phyloP scores from a whole-genome alignment of 2,329 filamentous ascomycete species.

The Apiospora sp. region DNA sequence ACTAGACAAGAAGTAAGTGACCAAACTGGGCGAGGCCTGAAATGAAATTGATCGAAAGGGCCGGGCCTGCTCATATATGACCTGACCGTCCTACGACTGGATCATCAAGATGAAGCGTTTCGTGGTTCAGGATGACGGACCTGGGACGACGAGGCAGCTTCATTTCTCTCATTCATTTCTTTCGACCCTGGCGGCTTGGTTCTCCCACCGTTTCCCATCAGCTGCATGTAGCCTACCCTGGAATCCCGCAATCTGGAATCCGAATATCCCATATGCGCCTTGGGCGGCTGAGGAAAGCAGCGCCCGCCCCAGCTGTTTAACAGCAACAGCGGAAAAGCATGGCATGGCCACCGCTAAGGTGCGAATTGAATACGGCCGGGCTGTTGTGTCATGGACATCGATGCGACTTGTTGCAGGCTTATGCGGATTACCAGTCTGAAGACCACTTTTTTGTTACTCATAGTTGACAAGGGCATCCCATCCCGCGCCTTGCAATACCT shows the following conservation, averaged over 20 bases:
- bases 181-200: not conserved
- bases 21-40: constrained; percentile 3
- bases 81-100: constrained; percentile 17
- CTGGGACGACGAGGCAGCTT: constrained; percentile 14
- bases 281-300: constrained; percentile 12
- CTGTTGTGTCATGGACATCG: constrained; percentile 11
- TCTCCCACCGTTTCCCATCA: constrained; percentile 14
- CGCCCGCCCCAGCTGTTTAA: not conserved
- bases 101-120: constrained; percentile 18
- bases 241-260: not conserved
- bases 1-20: not conserved
- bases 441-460: not conserved
- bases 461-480: constrained; percentile 13
- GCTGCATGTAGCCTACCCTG: not conserved
- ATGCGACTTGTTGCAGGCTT: constrained; percentile 19
- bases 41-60: not conserved
- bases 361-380: not conserved
- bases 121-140: constrained; percentile 21
- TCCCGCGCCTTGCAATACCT: constrained; percentile 11
- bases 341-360: not conserved
- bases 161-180: not conserved
- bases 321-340: constrained; percentile 1
- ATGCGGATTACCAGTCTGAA: constrained; percentile 17
- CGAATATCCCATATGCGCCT: not conserved
- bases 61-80: constrained; percentile 19